These are phyloP conservation scores for Penicillium sp. DNA, from an alignment of 2,329 filamentous ascomycete genomes.

Conservation along the genomic window DNA sequence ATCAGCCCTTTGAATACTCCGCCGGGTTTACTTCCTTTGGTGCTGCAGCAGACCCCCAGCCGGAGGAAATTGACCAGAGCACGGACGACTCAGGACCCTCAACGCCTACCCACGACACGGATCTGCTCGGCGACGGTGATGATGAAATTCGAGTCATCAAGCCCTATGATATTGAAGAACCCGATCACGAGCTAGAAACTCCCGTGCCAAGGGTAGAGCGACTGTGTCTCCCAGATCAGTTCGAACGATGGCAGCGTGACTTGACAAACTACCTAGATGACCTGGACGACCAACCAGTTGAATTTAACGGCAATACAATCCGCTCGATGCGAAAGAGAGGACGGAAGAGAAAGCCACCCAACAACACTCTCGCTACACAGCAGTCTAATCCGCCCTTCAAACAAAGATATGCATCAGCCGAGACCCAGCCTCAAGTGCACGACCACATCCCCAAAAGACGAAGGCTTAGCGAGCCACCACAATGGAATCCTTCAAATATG, in stretches of 20 bases:
- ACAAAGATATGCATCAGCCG: slow-evolving; percentile 6
- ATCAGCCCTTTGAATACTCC: background rate
- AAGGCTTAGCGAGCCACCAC: slow-evolving; percentile 21
- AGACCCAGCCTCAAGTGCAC: slow-evolving; percentile 12
- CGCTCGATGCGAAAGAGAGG: slow-evolving; percentile 24
- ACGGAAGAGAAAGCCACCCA: slow-evolving; percentile 36
- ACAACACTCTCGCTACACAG: slow-evolving; percentile 9
- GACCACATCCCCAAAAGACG: slow-evolving; percentile 26
- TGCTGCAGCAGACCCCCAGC: background rate
- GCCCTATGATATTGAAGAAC: slow-evolving; percentile 43
- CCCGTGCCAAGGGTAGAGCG: slow-evolving; percentile 5
- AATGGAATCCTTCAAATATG: slow-evolving; percentile 9
- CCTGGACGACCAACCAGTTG: slow-evolving; percentile 30
- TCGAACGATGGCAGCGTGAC: slow-evolving; percentile 35
- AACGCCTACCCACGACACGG: slow-evolving; percentile 6
- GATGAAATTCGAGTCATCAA: slow-evolving; percentile 28
- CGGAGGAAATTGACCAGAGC: slow-evolving; percentile 14
- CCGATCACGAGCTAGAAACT: slow-evolving; percentile 26
- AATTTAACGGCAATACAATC: slow-evolving; percentile 5
- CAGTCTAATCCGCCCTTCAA: slow-evolving; percentile 6
- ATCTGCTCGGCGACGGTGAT: slow-evolving; percentile 17
- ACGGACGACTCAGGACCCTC: slow-evolving; percentile 12
- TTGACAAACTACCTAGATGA: slow-evolving; percentile 35
- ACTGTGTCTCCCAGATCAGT: slow-evolving; percentile 20
- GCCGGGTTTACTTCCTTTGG: background rate